These are phyloP conservation scores for Rhodosporidiobolus sp. DNA, from an alignment of 768 basidiomycete species.

Conservation along the genomic window DNA sequence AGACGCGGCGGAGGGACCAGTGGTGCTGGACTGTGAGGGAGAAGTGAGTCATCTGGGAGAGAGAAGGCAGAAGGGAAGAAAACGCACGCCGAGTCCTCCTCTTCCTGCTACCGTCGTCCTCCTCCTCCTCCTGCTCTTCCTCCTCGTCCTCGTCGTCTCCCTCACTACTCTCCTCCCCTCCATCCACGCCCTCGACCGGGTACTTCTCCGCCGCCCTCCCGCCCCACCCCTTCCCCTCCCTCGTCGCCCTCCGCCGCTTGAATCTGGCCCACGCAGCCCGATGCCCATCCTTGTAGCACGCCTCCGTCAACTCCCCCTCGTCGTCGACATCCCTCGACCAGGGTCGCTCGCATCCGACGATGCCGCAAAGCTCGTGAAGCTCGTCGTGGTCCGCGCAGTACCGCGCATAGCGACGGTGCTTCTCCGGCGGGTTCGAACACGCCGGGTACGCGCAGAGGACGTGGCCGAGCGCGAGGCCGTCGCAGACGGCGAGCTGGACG, in stretches of 20 bases:
- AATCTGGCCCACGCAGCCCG: neutral
- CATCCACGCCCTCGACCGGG: neutral
- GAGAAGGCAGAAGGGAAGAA: neutral
- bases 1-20: constrained; percentile 18
- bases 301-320: neutral
- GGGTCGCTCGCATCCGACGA: constrained; percentile 5
- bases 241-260: neutral
- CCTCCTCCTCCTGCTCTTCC: neutral
- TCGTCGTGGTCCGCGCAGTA: constrained; percentile 17
- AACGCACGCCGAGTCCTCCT: neutral
- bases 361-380: constrained; percentile 10
- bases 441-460: constrained; percentile 20
- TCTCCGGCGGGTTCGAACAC: constrained; percentile 22
- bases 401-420: neutral
- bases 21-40: neutral
- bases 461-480: constrained; percentile 30
- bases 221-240: neutral
- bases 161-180: neutral
- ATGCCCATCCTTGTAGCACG: constrained; percentile 10
- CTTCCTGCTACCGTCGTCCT: neutral
- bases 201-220: neutral
- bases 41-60: neutral
- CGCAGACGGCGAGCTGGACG: constrained; percentile 23
- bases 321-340: neutral
- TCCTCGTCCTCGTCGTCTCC: neutral